phyloP scores from a whole-genome alignment of 306 rosid species.

The Styphnolobium japonicum region DNA sequence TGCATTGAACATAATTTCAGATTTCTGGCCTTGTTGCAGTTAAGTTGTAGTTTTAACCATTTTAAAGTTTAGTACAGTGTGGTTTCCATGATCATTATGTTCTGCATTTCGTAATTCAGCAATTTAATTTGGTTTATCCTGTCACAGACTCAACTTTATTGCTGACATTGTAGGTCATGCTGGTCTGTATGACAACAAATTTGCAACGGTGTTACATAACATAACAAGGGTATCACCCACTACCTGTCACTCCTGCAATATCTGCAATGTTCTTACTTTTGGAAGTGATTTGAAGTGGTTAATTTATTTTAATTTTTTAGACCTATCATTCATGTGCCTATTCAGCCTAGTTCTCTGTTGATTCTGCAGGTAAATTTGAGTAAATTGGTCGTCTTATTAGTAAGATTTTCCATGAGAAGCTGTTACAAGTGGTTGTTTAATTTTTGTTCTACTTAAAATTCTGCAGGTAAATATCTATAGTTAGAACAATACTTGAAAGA shows the following conservation, averaged over 20 bases:
- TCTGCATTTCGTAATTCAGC: neutral
- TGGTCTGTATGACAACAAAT: neutral
- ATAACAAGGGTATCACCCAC: neutral
- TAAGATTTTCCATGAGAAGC: neutral
- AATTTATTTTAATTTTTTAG: neutral
- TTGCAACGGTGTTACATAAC: neutral
- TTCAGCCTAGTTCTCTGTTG: conserved; percentile 12
- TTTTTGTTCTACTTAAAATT: neutral
- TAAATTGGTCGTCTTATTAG: neutral
- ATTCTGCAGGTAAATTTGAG: conserved; percentile 13
- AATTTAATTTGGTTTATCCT: neutral
- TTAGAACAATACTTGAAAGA: neutral
- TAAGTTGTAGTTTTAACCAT: neutral
- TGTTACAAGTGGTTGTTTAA: neutral
- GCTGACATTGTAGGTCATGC: conserved; percentile 11
- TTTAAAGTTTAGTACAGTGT: neutral
- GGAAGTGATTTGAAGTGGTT: conserved; percentile 18
- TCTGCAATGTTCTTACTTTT: neutral
- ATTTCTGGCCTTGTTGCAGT: neutral
- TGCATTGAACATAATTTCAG: neutral
- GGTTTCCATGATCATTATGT: neutral
- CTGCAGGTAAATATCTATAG: conserved; percentile 14
- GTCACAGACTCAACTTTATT: conserved; percentile 15
- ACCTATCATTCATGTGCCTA: neutral
- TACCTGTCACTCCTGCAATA: neutral